phyloP scores from a whole-genome alignment of 2,329 filamentous ascomycete species.

The Monosporascus sp. region DNA sequence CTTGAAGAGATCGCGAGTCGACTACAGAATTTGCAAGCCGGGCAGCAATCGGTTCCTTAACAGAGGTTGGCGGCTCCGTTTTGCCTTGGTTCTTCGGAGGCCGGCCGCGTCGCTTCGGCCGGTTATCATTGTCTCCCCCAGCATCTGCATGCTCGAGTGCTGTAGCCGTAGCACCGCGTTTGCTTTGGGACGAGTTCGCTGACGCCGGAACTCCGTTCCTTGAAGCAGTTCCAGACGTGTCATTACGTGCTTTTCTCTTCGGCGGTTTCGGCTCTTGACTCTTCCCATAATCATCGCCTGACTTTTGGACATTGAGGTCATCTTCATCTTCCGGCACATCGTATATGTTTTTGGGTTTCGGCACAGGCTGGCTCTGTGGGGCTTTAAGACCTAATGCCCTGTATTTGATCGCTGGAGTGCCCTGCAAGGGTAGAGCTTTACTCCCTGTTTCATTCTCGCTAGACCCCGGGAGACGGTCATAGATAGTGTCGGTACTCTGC shows the following conservation, averaged over 20 bases:
- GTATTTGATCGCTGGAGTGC: neutral
- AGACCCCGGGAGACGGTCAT: neutral
- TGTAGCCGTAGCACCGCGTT: neutral
- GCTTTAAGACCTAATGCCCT: neutral
- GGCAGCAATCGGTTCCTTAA: slow-evolving; percentile 7
- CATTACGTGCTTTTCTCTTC: slow-evolving; percentile 7
- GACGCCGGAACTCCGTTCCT: slow-evolving; percentile 4
- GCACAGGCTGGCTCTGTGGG: neutral
- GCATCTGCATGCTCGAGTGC: neutral
- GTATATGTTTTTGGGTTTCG: slow-evolving; percentile 14
- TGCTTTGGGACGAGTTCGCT: neutral
- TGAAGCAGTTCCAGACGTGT: slow-evolving; percentile 4
- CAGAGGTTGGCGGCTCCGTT: slow-evolving; percentile 1
- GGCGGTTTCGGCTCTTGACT: slow-evolving; percentile 8
- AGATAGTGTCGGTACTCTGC: neutral
- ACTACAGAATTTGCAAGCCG: slow-evolving; percentile 3
- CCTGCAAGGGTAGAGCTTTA: neutral
- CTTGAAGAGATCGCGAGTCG: slow-evolving; percentile 6
- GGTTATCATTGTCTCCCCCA: neutral
- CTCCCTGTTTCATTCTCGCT: neutral
- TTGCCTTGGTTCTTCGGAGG: slow-evolving; percentile 9
- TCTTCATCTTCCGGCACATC: slow-evolving; percentile 25
- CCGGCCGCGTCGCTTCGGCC: slow-evolving; percentile 17
- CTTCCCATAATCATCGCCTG: slow-evolving; percentile 2
- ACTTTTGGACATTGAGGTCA: slow-evolving; percentile 9